phyloP scores from a whole-genome alignment of 2,329 filamentous ascomycete genomes.

The Penicillium paneum region DNA sequence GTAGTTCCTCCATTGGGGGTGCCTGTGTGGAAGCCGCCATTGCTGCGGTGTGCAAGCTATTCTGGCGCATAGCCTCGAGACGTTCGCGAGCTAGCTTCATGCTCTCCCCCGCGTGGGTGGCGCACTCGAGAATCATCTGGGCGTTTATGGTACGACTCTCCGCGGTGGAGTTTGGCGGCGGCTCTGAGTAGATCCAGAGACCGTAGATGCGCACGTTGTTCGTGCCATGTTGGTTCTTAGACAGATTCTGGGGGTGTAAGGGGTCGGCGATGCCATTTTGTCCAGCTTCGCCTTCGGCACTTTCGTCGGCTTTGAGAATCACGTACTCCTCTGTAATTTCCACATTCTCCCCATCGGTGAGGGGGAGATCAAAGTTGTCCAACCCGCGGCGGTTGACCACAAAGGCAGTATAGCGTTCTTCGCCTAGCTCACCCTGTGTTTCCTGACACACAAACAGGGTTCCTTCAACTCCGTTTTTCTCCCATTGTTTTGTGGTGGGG shows the following conservation, averaged over 20 bases:
- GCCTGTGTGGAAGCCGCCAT: constrained; percentile 28
- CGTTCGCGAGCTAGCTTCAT: constrained; percentile 44
- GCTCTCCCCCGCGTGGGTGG: constrained; percentile 51
- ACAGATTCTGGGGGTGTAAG: constrained; percentile 8
- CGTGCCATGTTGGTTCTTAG: constrained; percentile 4
- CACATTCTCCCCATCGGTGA: constrained; percentile 57
- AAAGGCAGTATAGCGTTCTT: constrained; percentile 57
- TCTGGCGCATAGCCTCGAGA: constrained; percentile 35
- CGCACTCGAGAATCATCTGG: constrained; percentile 55
- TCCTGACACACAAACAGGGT: constrained; percentile 81
- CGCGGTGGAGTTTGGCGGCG: constrained; percentile 53
- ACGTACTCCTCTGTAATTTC: constrained; percentile 63
- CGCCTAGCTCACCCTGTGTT: constrained; percentile 43
- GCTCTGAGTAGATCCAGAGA: constrained; percentile 64
- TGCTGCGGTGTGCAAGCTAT: constrained; percentile 32
- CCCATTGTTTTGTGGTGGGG: constrained; percentile 65
- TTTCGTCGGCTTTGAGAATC: constrained; percentile 52
- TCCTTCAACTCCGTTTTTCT: constrained; percentile 81
- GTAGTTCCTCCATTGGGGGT: constrained; percentile 37
- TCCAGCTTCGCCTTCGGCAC: constrained; percentile 24
- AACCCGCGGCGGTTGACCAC: constrained; percentile 70
- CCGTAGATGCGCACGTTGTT: constrained; percentile 51
- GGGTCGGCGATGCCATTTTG: constrained; percentile 21
- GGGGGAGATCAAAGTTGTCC: constrained; percentile 66
- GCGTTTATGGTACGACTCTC: constrained; percentile 52